Evolutionary conservation across 306 rosid genomes (phyloP).

Genomic region (Lagenaria siceraria): DNA sequence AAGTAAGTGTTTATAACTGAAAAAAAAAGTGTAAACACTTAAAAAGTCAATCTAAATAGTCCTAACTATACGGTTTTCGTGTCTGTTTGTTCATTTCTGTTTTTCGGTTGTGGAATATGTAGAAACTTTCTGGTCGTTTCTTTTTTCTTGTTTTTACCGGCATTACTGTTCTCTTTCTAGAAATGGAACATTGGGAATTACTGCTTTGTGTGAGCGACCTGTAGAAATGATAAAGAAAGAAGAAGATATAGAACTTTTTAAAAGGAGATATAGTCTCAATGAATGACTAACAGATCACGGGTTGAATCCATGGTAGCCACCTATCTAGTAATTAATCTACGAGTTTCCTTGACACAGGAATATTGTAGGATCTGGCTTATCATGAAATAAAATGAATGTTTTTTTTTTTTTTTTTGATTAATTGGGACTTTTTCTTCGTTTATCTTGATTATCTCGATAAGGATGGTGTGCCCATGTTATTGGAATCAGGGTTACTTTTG

Average conservation of each 20-base stretch:
- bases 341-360: too few relatives aligned
- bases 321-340: too few relatives aligned
- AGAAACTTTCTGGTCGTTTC: background rate
- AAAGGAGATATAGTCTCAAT: too few relatives aligned
- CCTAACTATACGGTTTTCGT: background rate
- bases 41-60: too few relatives aligned
- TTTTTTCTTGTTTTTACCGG: background rate
- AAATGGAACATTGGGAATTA: background rate
- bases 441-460: background rate
- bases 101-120: too few relatives aligned
- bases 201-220: background rate
- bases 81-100: background rate
- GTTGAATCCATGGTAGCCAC: too few relatives aligned
- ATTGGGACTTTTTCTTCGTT: background rate
- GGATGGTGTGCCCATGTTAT: background rate
- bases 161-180: background rate
- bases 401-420: too few relatives aligned
- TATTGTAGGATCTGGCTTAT: too few relatives aligned
- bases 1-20: too few relatives aligned
- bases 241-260: background rate
- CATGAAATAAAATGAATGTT: too few relatives aligned
- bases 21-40: too few relatives aligned
- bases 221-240: background rate
- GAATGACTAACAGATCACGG: too few relatives aligned
- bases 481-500: background rate